A percentile compares a stretch with the other conserved stretches of the same genome.
Evolutionary conservation across 2,329 filamentous ascomycete species (phyloP).

Genomic region (Calonectria ilicicola): DNA sequence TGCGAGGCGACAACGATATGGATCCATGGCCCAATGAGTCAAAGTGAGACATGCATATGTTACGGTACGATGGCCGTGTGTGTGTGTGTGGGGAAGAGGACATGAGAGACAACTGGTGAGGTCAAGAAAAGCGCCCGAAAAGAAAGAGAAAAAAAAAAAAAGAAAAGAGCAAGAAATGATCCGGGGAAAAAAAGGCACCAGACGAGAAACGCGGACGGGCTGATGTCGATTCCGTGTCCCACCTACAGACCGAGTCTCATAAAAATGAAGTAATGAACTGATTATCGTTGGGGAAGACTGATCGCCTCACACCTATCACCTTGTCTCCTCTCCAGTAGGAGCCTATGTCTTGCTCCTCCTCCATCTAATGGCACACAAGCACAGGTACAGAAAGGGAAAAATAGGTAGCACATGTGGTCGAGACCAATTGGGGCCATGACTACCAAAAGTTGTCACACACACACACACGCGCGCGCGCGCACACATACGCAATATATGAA

Average conservation of each 20-base stretch:
- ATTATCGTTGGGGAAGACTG: not conserved
- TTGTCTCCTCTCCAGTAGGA: not conserved
- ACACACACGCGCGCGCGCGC: too few species aligned
- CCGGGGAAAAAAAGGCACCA: conserved; percentile 3
- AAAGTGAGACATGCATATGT: conserved; percentile 11
- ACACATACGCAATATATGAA: conserved; percentile 3
- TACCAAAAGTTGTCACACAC: not conserved
- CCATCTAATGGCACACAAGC: not conserved
- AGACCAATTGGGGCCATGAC: conserved; percentile 11
- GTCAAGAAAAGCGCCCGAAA: not conserved
- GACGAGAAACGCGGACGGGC: not conserved
- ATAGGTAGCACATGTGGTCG: conserved; percentile 10
- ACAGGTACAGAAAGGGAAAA: not conserved
- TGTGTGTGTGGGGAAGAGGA: not conserved
- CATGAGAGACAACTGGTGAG: not conserved
- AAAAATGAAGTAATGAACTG: not conserved
- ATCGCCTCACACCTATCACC: not conserved
- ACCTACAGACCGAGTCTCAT: not conserved
- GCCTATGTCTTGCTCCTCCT: not conserved
- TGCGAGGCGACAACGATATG: not conserved
- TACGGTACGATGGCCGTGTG: not conserved
- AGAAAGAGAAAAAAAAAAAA: not conserved
- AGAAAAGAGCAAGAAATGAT: not conserved
- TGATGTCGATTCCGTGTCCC: not conserved
- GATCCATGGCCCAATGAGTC: conserved; percentile 9